Evolutionary conservation across 805 yeast species (phyloP).

Genomic region (Trichomonascus vanleenenianus): DNA sequence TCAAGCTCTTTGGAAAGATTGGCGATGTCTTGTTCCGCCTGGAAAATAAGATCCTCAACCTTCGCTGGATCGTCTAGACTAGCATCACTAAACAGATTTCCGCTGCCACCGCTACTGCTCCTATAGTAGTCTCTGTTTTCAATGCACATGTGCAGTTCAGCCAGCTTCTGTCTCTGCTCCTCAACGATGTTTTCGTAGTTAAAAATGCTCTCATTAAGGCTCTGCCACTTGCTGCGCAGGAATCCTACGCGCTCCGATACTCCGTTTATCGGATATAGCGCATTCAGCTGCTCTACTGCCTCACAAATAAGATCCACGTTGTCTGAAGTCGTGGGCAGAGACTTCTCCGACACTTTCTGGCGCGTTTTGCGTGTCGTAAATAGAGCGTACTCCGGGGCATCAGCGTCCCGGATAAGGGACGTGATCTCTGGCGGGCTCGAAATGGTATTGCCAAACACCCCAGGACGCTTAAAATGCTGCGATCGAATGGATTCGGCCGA

Average conservation of each 20-base stretch:
- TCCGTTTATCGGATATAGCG: conserved; percentile 34
- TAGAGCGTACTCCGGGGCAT: conserved; percentile 21
- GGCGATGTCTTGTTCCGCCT: conserved; percentile 13
- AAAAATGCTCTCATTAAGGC: conserved; percentile 33
- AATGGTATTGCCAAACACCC: conserved; percentile 59
- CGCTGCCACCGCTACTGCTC: too few relatives aligned
- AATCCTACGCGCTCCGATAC: conserved; percentile 25
- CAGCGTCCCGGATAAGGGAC: conserved; percentile 52
- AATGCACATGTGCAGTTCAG: conserved; percentile 9
- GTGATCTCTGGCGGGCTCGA: conserved; percentile 46
- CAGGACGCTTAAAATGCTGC: conserved; percentile 47
- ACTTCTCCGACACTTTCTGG: neutral
- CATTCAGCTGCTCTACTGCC: conserved; percentile 32
- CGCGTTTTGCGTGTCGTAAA: conserved; percentile 4
- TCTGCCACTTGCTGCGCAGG: conserved; percentile 28
- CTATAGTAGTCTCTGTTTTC: conserved; percentile 8
- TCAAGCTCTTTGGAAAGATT: conserved; percentile 12
- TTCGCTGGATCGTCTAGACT: conserved; percentile 9
- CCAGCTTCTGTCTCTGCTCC: conserved; percentile 36
- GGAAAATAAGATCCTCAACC: conserved; percentile 11
- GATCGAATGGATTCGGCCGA: conserved; percentile 11
- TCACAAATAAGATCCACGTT: conserved; percentile 38
- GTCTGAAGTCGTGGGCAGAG: neutral
- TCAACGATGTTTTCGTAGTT: conserved; percentile 38
- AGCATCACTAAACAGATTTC: neutral